Evolutionary conservation across 495 filamentous ascomycete species (phyloP).

Genomic region (Aeminium ludgeri): DNA sequence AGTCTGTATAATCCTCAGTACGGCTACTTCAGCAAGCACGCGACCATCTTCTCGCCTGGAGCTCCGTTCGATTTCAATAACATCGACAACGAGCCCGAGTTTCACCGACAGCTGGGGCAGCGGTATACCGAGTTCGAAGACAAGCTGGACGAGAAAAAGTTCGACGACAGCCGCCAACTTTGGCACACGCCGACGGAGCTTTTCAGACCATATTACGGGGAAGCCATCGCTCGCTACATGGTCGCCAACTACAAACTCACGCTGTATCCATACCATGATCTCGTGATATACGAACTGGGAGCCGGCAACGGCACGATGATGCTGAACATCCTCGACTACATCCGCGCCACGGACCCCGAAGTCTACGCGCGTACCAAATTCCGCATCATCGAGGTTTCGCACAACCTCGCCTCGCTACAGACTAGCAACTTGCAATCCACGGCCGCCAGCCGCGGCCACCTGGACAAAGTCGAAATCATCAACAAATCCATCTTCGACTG

Average conservation of each 20-base stretch:
- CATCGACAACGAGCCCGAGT: slow-evolving; percentile 67
- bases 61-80: slow-evolving; percentile 81
- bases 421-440: slow-evolving; percentile 46
- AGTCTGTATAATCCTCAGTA: slow-evolving; percentile 94
- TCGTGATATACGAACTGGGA: slow-evolving; percentile 97
- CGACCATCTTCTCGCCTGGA: slow-evolving; percentile 84
- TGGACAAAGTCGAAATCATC: slow-evolving; percentile 76
- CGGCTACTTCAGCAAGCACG: slow-evolving; percentile 95
- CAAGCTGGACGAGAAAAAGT: slow-evolving; percentile 48
- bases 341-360: slow-evolving; percentile 71
- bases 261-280: slow-evolving; percentile 86
- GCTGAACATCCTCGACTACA: slow-evolving; percentile 93
- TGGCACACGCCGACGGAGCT: slow-evolving; percentile 99
- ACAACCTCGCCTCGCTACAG: slow-evolving; percentile 62
- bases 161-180: slow-evolving; percentile 68
- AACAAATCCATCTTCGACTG: slow-evolving; percentile 92
- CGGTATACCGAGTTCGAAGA: slow-evolving; percentile 87
- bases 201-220: slow-evolving; percentile 91
- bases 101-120: slow-evolving; percentile 54
- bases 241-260: slow-evolving; percentile 90
- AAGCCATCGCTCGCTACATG: slow-evolving; percentile 86
- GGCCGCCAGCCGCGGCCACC: slow-evolving; percentile 53
- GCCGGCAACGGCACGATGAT: slow-evolving; percentile 96
- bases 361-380: slow-evolving; percentile 91
- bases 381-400: slow-evolving; percentile 88